A percentile compares a stretch with the other conserved stretches of the same genome.
Evolutionary conservation across 2,329 filamentous ascomycete genomes (phyloP).

Genomic region (Spiromastix sp.): DNA sequence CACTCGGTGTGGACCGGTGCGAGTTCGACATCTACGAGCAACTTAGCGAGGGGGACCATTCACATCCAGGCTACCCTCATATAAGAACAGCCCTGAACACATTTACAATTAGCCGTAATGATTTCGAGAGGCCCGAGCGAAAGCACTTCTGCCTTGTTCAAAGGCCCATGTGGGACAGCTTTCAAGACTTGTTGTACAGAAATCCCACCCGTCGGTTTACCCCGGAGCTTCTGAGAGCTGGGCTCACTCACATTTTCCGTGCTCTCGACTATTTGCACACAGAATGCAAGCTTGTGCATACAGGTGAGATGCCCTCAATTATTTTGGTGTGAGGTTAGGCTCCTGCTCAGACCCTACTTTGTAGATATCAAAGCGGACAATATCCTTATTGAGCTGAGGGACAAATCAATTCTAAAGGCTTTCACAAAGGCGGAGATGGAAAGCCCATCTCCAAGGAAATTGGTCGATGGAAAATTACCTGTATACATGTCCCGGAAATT

Average conservation of each 20-base stretch:
- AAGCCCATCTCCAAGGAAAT: slow-evolving; percentile 29
- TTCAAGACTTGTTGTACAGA: slow-evolving; percentile 27
- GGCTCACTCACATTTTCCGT: slow-evolving; percentile 28
- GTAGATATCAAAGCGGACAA: slow-evolving; percentile 37
- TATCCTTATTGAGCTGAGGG: slow-evolving; percentile 28
- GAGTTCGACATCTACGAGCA: slow-evolving; percentile 22
- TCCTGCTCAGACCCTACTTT: neutral
- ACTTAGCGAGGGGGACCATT: slow-evolving; percentile 16
- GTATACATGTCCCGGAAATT: slow-evolving; percentile 29
- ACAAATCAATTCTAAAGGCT: slow-evolving; percentile 24
- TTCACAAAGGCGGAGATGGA: slow-evolving; percentile 26
- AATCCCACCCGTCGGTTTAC: slow-evolving; percentile 29
- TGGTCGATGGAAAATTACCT: slow-evolving; percentile 16
- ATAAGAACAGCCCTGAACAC: slow-evolving; percentile 22
- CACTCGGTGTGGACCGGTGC: slow-evolving; percentile 11
- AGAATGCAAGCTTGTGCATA: slow-evolving; percentile 36
- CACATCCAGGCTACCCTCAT: slow-evolving; percentile 19
- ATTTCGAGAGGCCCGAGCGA: no score
- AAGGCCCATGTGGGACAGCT: slow-evolving; percentile 31
- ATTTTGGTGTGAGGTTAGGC: neutral
- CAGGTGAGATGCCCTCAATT: slow-evolving; percentile 20
- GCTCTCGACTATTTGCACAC: slow-evolving; percentile 35
- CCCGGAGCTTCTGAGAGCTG: slow-evolving; percentile 26
- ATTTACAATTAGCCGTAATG: slow-evolving; percentile 22
- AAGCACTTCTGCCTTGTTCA: slow-evolving; percentile 25